Percentiles rank a stretch among this genome's conserved stretches.
phyloP scores from a whole-genome alignment of 2,329 filamentous ascomycete species.

The Aureobasidium sp. region DNA sequence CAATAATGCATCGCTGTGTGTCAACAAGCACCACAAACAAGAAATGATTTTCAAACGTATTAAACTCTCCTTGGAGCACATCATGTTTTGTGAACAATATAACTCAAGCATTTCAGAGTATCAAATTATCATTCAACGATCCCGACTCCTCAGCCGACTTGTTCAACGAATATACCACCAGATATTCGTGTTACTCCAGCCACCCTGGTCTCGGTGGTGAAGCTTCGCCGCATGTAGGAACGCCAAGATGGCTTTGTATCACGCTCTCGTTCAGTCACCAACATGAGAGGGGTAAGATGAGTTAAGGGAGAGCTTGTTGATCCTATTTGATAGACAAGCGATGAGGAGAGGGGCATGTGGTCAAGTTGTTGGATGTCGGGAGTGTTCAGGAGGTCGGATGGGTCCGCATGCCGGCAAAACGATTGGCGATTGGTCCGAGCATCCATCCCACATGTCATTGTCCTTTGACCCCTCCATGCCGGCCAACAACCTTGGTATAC shows the following conservation, averaged over 20 bases:
- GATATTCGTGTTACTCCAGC: not conserved
- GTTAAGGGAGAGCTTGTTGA: not conserved
- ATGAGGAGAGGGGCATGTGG: not conserved
- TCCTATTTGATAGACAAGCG: not conserved
- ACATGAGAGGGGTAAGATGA: constrained; percentile 7
- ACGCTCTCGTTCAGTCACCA: not conserved
- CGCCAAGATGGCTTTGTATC: not conserved
- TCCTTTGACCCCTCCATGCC: constrained; percentile 18
- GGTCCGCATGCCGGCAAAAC: constrained; percentile 2
- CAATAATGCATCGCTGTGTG: too few species aligned
- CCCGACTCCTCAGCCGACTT: too few species aligned
- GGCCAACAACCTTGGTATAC: not conserved
- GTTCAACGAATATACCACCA: not conserved
- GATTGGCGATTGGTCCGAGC: constrained; percentile 16
- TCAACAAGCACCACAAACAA: too few species aligned
- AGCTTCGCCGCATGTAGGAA: not conserved
- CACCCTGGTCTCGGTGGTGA: constrained; percentile 2
- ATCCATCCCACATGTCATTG: constrained; percentile 14
- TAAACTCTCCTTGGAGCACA: too few species aligned
- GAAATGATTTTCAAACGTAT: too few species aligned
- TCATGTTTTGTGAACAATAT: too few species aligned
- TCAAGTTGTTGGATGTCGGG: constrained; percentile 6
- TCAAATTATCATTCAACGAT: too few species aligned
- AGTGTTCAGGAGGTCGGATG: not conserved
- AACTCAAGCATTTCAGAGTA: too few species aligned